Evolutionary conservation across 176 grass and related monocot genomes (phyloP), one percentile per base, ranked within the genome.

Genomic region (Hsuehochloa calcarea): DNA sequence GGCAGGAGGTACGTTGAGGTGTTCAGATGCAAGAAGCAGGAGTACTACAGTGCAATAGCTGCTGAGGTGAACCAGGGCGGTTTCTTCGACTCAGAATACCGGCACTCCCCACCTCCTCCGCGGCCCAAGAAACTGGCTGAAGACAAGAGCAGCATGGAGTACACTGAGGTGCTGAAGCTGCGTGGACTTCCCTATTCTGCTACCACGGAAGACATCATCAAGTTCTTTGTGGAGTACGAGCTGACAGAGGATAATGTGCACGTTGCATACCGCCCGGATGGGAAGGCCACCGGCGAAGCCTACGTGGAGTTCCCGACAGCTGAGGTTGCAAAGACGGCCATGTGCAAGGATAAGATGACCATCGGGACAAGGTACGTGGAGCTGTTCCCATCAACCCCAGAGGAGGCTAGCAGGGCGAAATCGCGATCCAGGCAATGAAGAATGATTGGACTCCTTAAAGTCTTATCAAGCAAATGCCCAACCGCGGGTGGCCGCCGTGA

Each of bases 301-400:
- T 93, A 85, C 49, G 95, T 88, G 0, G 95, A 98, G 85, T 98
- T 98, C 29, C 87, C 89, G 2, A 93, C 89, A 5, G 89, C 87
- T 20, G 95, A 98, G 65, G 74, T 90, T 27, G 93, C 95, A 0
- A 98, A 95, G 85, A 93, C 92, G 3, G 95, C 93, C 11, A 98
- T 98, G 93, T 85, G 93, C 78, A 92, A 94, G 80, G 95, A 98
- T 58, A 95, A 98, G 89, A 98, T 95, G 95, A 98, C 89, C 16
- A 98, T 98, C 20, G 91, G 95, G 45, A 90, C 90, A 3, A 92
- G 95, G 85, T 95, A 98, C 0, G 91, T 98, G 61, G 93, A 98
- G 83, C 86, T 98, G 87, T 98, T 98, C 68, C 93, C 96, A 0
- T 95, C 92, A 0, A 93, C 87, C 12, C 76, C 72, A 3, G 95